Percentiles rank a stretch among this genome's conserved stretches.
These are phyloP conservation scores for Coprinellus aureogranulatus DNA, from an alignment of 768 basidiomycete genomes.

Conservation along the genomic window DNA sequence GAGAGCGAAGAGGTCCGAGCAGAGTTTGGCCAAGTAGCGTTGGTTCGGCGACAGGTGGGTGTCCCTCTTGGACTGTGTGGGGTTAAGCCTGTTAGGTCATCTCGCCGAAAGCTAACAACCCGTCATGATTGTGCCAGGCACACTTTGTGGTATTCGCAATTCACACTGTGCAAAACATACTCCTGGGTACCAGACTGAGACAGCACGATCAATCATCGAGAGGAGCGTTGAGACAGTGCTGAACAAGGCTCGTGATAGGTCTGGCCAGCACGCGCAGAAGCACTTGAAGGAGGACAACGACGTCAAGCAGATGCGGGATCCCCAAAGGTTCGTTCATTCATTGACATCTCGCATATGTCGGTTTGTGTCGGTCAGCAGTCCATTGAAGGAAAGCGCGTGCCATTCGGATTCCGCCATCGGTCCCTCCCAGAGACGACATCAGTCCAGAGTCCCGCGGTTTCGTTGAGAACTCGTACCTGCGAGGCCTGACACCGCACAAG, in stretches of 20 bases:
- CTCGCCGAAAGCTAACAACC: conserved; percentile 98
- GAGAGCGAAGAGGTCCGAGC: conserved; percentile 96
- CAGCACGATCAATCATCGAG: conserved; percentile 89
- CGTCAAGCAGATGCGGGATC: conserved; percentile 99
- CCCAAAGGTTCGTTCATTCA: conserved; percentile 99
- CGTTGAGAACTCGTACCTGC: conserved; percentile 97
- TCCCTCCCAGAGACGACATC: conserved; percentile 96
- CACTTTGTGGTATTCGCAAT: conserved; percentile 95
- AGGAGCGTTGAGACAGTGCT: conserved; percentile 94
- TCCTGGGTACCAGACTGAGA: conserved; percentile 99
- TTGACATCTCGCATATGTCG: conserved; percentile 99
- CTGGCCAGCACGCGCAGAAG: conserved; percentile 96
- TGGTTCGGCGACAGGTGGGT: conserved; percentile 94
- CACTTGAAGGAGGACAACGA: conserved; percentile 99
- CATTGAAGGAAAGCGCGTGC: conserved; percentile 97
- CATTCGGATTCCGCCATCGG: conserved; percentile 96
- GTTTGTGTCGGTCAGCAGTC: conserved; percentile 98
- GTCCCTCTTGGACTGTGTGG: background rate
- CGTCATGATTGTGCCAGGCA: conserved; percentile 99
- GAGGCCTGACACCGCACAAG: too few species aligned
- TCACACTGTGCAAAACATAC: conserved; percentile 97
- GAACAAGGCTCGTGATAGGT: conserved; percentile 91
- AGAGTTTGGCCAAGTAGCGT: conserved; percentile 96
- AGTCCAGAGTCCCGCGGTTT: conserved; percentile 97
- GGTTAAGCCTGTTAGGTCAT: conserved; percentile 78